Evolutionary conservation across 306 rosid species (phyloP).

Genomic region (Senna tora): DNA sequence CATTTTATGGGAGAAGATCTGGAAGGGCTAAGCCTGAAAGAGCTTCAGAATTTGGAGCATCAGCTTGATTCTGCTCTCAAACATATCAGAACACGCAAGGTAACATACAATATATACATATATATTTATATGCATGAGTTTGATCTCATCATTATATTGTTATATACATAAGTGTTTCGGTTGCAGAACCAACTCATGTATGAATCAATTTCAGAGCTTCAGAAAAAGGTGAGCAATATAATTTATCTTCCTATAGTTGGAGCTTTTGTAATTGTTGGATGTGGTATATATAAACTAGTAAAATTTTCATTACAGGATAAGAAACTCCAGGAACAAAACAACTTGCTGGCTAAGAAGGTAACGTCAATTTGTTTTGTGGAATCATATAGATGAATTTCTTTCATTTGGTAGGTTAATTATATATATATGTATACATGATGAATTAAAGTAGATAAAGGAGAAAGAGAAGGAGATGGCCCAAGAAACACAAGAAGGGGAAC

Average conservation of each 20-base stretch:
- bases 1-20: slow-evolving; percentile 83
- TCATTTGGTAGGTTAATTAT: too few relatives aligned
- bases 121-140: background rate
- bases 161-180: background rate
- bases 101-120: slow-evolving; percentile 14
- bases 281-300: too few relatives aligned
- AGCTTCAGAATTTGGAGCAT: slow-evolving; percentile 84
- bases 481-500: slow-evolving; percentile 37
- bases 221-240: slow-evolving; percentile 61
- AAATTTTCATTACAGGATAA: too few relatives aligned
- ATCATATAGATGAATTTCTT: too few relatives aligned
- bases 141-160: too few relatives aligned
- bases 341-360: slow-evolving; percentile 66
- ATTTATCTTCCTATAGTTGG: too few relatives aligned
- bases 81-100: slow-evolving; percentile 79
- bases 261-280: too few relatives aligned
- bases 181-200: slow-evolving; percentile 82
- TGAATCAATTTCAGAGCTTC: slow-evolving; percentile 80
- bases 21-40: slow-evolving; percentile 60
- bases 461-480: slow-evolving; percentile 56
- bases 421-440: background rate
- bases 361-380: background rate
- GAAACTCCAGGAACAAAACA: slow-evolving; percentile 76
- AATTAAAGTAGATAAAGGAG: slow-evolving; percentile 62
- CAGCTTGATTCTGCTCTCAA: slow-evolving; percentile 86